Conservation (phyloP, 768 basidiomycete species). For the Dictyophora rubrovolvata region DNA sequence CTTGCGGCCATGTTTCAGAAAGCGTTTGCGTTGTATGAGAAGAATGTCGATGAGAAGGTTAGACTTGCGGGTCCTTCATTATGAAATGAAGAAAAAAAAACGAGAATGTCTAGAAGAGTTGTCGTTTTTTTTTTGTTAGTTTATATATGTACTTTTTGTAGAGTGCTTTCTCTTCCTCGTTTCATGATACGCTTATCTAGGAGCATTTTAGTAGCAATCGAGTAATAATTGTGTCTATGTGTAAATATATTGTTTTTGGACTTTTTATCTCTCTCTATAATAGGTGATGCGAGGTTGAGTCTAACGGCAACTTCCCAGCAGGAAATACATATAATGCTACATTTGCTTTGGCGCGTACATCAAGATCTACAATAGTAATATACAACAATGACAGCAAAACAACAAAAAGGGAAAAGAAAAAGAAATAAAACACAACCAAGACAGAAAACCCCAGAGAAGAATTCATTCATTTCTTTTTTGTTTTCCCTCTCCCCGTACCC, state of each 20-base stretch:
- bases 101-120: not conserved
- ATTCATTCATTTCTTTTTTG: conserved; percentile 7
- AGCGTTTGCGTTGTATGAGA: conserved; percentile 88
- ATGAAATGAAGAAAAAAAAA: not conserved
- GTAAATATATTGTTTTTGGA: too few relatives aligned
- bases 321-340: too few relatives aligned
- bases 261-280: too few relatives aligned
- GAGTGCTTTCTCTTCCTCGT: not conserved
- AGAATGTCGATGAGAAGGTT: conserved; percentile 73
- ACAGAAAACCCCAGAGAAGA: not conserved
- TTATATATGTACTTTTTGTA: not conserved
- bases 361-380: too few relatives aligned
- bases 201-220: not conserved
- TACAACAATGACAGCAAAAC: too few relatives aligned
- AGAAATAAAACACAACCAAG: not conserved
- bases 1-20: conserved; percentile 89
- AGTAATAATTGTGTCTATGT: too few relatives aligned
- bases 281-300: too few relatives aligned
- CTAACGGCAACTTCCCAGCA: too few relatives aligned
- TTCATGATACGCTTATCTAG: not conserved
- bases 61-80: conserved; percentile 65
- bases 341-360: too few relatives aligned
- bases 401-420: not conserved
- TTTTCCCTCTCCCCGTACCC: conserved; percentile 25
- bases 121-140: not conserved